Conservation (phyloP, 2,329 filamentous ascomycete genomes). For the Epichloe sp. region DNA sequence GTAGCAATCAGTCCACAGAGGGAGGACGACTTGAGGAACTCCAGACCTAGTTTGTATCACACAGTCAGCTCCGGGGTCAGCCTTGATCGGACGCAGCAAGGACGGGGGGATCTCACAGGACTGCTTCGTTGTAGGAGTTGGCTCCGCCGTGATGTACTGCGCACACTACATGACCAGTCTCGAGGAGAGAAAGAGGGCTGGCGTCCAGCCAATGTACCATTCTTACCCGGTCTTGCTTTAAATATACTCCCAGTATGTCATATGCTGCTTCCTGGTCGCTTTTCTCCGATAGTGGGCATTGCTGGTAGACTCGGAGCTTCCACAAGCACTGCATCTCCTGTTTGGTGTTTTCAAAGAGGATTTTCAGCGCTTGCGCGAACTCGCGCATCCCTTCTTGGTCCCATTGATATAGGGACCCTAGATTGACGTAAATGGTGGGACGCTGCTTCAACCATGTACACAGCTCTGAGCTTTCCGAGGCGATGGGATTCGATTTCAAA, state of each 20-base stretch:
- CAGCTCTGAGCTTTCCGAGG: slow-evolving; percentile 16
- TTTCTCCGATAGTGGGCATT: not conserved
- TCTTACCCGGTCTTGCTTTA: slow-evolving; percentile 18
- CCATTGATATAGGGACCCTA: slow-evolving; percentile 26
- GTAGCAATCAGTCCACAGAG: slow-evolving; percentile 31
- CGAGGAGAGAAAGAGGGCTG: slow-evolving; percentile 23
- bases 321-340: slow-evolving; percentile 19
- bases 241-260: slow-evolving; percentile 12
- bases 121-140: slow-evolving; percentile 26
- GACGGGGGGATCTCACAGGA: slow-evolving; percentile 16
- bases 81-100: not conserved
- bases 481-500: slow-evolving; percentile 19
- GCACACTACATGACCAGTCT: slow-evolving; percentile 23
- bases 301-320: slow-evolving; percentile 15
- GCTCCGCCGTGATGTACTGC: slow-evolving; percentile 33
- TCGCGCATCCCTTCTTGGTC: slow-evolving; percentile 21
- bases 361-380: slow-evolving; percentile 23
- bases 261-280: slow-evolving; percentile 8
- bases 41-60: slow-evolving; percentile 20
- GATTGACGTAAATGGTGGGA: slow-evolving; percentile 32
- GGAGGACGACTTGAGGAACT: slow-evolving; percentile 31
- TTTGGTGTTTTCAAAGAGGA: slow-evolving; percentile 18
- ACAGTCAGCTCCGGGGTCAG: too few relatives aligned
- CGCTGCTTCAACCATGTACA: slow-evolving; percentile 25
- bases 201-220: slow-evolving; percentile 27